Evolutionary conservation across 768 basidiomycete genomes (phyloP).

Genomic region (Mycena kentingensis): DNA sequence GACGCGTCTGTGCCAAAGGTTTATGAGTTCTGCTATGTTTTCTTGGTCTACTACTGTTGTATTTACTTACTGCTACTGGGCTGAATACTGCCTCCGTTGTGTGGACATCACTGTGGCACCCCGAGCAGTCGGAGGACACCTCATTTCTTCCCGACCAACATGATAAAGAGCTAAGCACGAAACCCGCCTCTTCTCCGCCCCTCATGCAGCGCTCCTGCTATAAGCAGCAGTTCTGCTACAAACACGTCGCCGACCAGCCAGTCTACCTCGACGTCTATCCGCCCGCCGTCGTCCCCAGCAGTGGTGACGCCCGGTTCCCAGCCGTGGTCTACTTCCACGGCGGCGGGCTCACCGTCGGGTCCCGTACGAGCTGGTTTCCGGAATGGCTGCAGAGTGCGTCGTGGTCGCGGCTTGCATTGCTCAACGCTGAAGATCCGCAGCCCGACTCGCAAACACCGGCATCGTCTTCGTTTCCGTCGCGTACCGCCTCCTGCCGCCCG

Average conservation of each 20-base stretch:
- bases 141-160: too few species aligned
- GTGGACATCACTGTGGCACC: too few species aligned
- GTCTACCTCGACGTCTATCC: constrained; percentile 40
- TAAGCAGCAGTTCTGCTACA: constrained; percentile 43
- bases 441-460: constrained; percentile 47
- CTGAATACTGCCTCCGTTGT: too few species aligned
- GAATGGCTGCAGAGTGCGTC: constrained; percentile 59
- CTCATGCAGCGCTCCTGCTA: constrained; percentile 23
- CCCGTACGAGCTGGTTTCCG: constrained; percentile 63
- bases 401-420: background rate
- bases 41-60: background rate
- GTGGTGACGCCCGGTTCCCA: constrained; percentile 27
- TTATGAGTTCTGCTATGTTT: background rate
- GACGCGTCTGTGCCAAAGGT: constrained; percentile 56
- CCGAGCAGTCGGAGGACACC: too few species aligned
- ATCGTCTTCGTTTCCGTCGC: constrained; percentile 64
- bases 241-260: constrained; percentile 27
- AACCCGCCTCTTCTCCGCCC: background rate
- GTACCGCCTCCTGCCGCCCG: constrained; percentile 57
- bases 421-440: constrained; percentile 32
- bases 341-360: constrained; percentile 64
- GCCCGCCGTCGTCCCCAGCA: constrained; percentile 3
- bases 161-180: too few species aligned
- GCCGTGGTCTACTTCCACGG: constrained; percentile 50
- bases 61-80: background rate